These are phyloP conservation scores for Xerocomus spinulosus DNA, from an alignment of 768 basidiomycete genomes.

Conservation along the genomic window DNA sequence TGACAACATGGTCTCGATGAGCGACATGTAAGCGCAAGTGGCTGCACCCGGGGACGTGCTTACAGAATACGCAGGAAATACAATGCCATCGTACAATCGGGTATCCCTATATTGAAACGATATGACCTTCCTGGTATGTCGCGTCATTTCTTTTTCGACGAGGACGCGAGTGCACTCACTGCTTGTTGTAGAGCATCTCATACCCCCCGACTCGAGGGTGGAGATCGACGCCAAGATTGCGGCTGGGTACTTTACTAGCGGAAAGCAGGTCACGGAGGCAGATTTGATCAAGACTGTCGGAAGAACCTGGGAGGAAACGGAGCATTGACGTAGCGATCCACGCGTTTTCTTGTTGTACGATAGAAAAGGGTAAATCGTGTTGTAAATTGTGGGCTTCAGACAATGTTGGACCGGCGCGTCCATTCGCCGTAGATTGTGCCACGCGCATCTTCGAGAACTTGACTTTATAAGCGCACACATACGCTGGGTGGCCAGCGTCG, in stretches of 20 bases:
- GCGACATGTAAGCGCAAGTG: constrained; percentile 53
- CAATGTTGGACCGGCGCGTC: too few relatives aligned
- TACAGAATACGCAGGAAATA: constrained; percentile 62
- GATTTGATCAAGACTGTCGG: constrained; percentile 86
- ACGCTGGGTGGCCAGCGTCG: too few relatives aligned
- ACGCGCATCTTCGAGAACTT: too few relatives aligned
- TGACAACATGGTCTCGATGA: constrained; percentile 87
- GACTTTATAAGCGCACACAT: too few relatives aligned
- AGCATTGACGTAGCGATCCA: constrained; percentile 48
- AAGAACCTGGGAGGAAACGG: constrained; percentile 85
- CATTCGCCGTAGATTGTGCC: too few relatives aligned
- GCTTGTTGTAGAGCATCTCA: constrained; percentile 59
- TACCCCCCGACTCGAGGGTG: constrained; percentile 85
- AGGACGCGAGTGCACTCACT: background rate
- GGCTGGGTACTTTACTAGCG: constrained; percentile 85
- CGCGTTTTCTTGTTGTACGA: background rate
- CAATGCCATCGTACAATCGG: constrained; percentile 85
- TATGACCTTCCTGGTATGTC: constrained; percentile 81
- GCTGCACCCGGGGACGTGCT: background rate
- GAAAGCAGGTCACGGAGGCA: constrained; percentile 68
- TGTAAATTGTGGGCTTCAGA: background rate
- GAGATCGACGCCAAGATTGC: constrained; percentile 98
- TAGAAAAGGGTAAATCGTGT: constrained; percentile 1
- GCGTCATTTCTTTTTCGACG: too few relatives aligned
- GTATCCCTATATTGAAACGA: constrained; percentile 73